Evolutionary conservation across 2,329 filamentous ascomycete genomes (phyloP).

Genomic region (Colletotrichum salicis): DNA sequence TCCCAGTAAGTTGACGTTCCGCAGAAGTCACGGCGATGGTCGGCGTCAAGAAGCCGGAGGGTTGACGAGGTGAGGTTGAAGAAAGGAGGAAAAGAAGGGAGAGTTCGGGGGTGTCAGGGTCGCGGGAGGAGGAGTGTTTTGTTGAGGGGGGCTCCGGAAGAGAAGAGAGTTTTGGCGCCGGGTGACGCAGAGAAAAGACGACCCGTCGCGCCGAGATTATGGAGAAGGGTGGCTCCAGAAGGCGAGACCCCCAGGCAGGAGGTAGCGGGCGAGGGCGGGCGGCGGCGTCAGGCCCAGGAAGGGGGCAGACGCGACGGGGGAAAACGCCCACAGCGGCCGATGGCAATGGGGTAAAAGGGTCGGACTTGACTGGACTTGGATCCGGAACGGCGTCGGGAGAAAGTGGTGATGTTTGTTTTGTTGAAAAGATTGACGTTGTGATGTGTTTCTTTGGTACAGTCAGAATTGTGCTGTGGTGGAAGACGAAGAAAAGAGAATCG

Average conservation of each 20-base stretch:
- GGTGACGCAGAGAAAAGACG: constrained; percentile 36
- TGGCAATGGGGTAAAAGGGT: neutral
- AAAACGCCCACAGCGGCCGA: neutral
- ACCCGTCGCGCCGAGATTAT: constrained; percentile 37
- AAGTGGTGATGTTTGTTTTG: neutral
- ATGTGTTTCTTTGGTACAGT: no score
- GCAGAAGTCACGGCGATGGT: neutral
- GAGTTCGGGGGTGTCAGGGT: constrained; percentile 27
- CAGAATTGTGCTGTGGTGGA: neutral
- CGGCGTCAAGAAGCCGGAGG: constrained; percentile 12
- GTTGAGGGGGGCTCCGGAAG: constrained; percentile 37
- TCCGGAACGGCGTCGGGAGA: constrained; percentile 22
- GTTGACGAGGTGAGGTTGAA: constrained; percentile 14
- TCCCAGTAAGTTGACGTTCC: neutral
- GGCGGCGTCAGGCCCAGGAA: constrained; percentile 7
- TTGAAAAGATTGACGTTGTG: neutral
- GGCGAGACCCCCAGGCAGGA: constrained; percentile 27
- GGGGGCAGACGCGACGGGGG: neutral
- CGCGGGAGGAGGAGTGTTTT: constrained; percentile 32
- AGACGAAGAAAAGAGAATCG: constrained; percentile 4
- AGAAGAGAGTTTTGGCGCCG: constrained; percentile 36
- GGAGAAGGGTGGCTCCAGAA: constrained; percentile 34
- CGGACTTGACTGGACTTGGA: neutral
- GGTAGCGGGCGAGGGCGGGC: constrained; percentile 1
- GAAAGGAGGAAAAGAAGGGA: constrained; percentile 20